phyloP scores from a whole-genome alignment of 148 eudicot genomes.

The Polygonum maritimum region DNA sequence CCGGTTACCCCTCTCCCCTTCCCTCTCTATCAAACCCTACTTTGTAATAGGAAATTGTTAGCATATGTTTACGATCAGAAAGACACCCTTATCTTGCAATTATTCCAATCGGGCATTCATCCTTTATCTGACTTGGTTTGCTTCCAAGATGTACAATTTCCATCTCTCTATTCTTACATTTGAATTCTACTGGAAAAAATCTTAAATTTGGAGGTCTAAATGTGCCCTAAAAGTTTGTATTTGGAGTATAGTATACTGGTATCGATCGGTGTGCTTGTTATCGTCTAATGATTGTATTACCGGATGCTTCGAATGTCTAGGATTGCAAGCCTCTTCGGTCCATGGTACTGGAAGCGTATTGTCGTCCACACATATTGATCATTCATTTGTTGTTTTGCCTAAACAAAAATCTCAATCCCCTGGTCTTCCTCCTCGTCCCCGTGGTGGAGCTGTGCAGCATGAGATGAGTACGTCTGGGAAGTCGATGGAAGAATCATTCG shows the following conservation, averaged over 20 bases:
- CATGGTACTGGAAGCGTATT: slow-evolving; percentile 65
- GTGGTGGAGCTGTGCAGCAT: slow-evolving; percentile 45
- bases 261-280: background rate
- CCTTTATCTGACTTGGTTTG: background rate
- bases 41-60: background rate
- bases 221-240: background rate
- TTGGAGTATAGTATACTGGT: background rate
- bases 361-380: slow-evolving; percentile 81
- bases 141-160: background rate
- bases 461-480: slow-evolving; percentile 59
- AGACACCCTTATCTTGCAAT: background rate
- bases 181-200: background rate
- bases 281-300: background rate
- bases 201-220: background rate
- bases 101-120: background rate
- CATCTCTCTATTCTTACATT: background rate
- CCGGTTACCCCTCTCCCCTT: slow-evolving; percentile 33
- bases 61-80: background rate
- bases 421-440: slow-evolving; percentile 76
- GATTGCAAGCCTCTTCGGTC: slow-evolving; percentile 74
- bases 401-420: slow-evolving; percentile 54
- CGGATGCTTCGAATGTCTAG: slow-evolving; percentile 24
- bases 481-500: slow-evolving; percentile 95
- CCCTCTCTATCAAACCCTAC: background rate
- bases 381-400: slow-evolving; percentile 88